Evolutionary conservation across 768 basidiomycete genomes (phyloP), one percentile per base, ranked within the genome.

Genomic region (Paxillus rubicundulus): DNA sequence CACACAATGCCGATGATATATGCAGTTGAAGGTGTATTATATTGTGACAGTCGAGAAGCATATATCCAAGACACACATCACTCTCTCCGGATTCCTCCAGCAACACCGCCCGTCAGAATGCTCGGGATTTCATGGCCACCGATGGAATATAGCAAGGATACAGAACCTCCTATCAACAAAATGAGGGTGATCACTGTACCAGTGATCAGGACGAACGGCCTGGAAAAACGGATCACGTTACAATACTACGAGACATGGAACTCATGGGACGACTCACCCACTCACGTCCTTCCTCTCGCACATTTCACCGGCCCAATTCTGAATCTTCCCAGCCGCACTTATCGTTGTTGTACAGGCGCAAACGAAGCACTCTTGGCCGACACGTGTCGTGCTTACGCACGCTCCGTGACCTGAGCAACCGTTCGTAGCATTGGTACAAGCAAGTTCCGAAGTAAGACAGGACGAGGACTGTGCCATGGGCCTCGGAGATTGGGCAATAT

Each of bases 201-300:
- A 2, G 81, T 67, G 44, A 93, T 70, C 45, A 93, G 78, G 14
- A 85, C 83, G 57, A 93, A 92, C 16, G 85, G 82, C 12, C 90
- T 92, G 55, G 3, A 18, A 17, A 33, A 54, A 34, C 12, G 37
- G n/a, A 37, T 54, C 4, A 39, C 14, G 9, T 33, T 20, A 52
- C 8, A 47, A 32, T 40, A 52, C 28, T 6, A 12, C 27, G 57
- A 47, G 7, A 18, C 24, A 4, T 2, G 32, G 37, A 9, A 9
- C 16, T 40, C 14, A 13, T n/a, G 9, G 36, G n/a, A 2, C 32
- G 13, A 82, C 87, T 55, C 62, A 90, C 90, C 81, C 82, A 75
- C 87, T 91, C 44, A 92, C 71, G 62, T 93, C 91, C 69, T 82
- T 84, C 57, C 84, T 79, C 74, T 92, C 83, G 58, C 91, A 93